These are phyloP conservation scores for Ustilaginoidea virens DNA, from an alignment of 2,329 filamentous ascomycete species.

Conservation along the genomic window DNA sequence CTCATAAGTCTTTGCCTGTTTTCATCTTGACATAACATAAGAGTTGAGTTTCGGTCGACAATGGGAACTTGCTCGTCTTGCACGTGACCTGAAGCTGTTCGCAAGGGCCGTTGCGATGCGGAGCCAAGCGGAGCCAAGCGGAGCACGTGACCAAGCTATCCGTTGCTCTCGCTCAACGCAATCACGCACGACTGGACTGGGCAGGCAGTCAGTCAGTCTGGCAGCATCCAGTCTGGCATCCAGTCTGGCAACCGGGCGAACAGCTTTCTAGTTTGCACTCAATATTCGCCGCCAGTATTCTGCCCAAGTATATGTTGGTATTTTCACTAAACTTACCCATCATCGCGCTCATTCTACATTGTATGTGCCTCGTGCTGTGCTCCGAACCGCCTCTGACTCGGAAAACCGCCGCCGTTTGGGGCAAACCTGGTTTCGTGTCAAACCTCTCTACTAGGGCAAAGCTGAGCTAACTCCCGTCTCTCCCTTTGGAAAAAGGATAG, in stretches of 20 bases:
- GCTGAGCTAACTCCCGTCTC: conserved; percentile 3
- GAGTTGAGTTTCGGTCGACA: too few relatives aligned
- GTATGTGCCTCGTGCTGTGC: conserved; percentile 9
- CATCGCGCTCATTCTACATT: conserved; percentile 18
- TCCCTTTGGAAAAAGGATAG: conserved; percentile 3
- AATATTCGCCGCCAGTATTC: conserved; percentile 22
- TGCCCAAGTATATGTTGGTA: conserved; percentile 24
- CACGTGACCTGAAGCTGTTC: too few relatives aligned
- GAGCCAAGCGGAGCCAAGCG: too few relatives aligned
- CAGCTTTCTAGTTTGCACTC: conserved; percentile 8
- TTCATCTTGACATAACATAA: too few relatives aligned
- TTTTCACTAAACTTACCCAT: conserved; percentile 17
- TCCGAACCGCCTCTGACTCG: conserved; percentile 2
- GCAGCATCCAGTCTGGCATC: too few relatives aligned
- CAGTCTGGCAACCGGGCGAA: too few relatives aligned
- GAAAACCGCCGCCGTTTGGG: conserved; percentile 2
- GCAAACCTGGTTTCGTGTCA: conserved; percentile 4
- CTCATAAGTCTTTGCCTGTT: too few relatives aligned
- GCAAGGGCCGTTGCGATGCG: too few relatives aligned
- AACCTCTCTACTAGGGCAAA: conserved; percentile 1
- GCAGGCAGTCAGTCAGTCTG: background rate
- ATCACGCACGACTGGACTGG: too few relatives aligned
- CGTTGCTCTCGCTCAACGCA: too few relatives aligned
- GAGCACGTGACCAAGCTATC: too few relatives aligned
- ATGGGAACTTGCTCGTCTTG: too few relatives aligned